Evolutionary conservation across 2,329 filamentous ascomycete genomes (phyloP), one percentile per base, ranked within the genome.

Genomic region (Xylaria sp.): DNA sequence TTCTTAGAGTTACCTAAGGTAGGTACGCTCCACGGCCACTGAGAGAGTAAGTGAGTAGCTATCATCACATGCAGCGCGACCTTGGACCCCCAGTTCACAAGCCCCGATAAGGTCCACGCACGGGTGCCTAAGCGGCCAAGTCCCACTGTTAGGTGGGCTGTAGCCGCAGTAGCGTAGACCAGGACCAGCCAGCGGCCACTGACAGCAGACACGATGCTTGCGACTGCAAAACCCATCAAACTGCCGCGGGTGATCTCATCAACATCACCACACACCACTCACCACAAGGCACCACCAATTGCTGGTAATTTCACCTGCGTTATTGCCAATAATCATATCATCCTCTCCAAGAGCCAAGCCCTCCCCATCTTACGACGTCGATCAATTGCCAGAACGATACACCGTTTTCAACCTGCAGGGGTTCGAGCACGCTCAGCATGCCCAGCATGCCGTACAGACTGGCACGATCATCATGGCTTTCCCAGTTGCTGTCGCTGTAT

Each of bases 301-400:
- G 67, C 50, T 58, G 60, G 50, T 37, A 61, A 67, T 64, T 65
- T 67, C 60, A 63, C 63, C 46, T 55, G 61, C 51, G 55, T 65
- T 67, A 70, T 70, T 70, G 65, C 41, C 68, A 67, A 67, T 67
- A 70, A 57, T 67, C 34, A 39, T 57, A 48, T 51, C 28, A 34
- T 65, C 18, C 65, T 61, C 59, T 57, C 68, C 68, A 70, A 70
- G 55, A 57, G 65, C 68, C 68, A 70, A 67, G 68, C 25, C 60
- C 51, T 31, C 55, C 25, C 56, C 60, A 70, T 63, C 59, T 69
- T 63, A 52, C 59, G 50, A 66, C 31, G 46, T 52, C 63, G 59
- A 59, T 63, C 63, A 63, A 63, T 51, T 57, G 48, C 61, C 48
- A 54, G 57, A 39, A 52, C 13, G 44, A 61, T 61, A 66, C 57